Base-by-base conservation (phyloP, 805 yeast species). In the Ogataea ganodermae region DNA sequence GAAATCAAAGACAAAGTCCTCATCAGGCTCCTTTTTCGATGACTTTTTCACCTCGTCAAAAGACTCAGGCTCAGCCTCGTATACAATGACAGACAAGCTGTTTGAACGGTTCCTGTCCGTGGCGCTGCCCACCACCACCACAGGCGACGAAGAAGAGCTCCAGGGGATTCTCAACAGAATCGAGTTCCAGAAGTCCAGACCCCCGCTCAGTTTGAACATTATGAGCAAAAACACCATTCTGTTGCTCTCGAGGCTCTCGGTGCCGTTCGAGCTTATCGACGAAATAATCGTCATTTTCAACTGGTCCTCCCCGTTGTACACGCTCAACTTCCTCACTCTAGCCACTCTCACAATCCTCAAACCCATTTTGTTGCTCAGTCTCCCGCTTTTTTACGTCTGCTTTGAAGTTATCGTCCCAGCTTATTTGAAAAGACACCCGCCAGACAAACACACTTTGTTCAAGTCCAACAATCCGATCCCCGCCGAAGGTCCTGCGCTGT, bases 101-200 rank as follows among this genome's bases (percentile, higher is more conserved):
- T 76, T 89, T 54, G 96, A 89, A 58, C 78, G 82, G 58, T 69
- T 88, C 42, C 67, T 89, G 6, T 71, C 81, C 18, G 80, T 87
- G 83, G 85, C 90, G 1, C 70, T 88, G 21, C 94, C 95, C 0
- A 75, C 86, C 0, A 69, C 80, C 0, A 72, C 80, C 2, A 76
- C 77, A 17, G 73, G 73, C 18, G 73, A 73, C 16, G 69, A 65
- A 14, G 59, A 62, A 28, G 64, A 66, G 39, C 43, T 62, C 20
- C 56, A 58, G 6, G 56, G 72, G 3, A 64, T 84, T 18, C 72
- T 76, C 39, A 74, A 73, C 13, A 67, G 96, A 44, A 69, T 81
- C n/a, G 78, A 72, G 38, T 75, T 76, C 49, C 89, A 86, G 48
- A 78, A 78, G 50, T 63, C 72, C 9, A 65, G 95, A 42, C 95